Percentiles rank a stretch among this genome's conserved stretches.
These are phyloP conservation scores for Casuarina glauca DNA, from an alignment of 306 rosid genomes.

Conservation along the genomic window DNA sequence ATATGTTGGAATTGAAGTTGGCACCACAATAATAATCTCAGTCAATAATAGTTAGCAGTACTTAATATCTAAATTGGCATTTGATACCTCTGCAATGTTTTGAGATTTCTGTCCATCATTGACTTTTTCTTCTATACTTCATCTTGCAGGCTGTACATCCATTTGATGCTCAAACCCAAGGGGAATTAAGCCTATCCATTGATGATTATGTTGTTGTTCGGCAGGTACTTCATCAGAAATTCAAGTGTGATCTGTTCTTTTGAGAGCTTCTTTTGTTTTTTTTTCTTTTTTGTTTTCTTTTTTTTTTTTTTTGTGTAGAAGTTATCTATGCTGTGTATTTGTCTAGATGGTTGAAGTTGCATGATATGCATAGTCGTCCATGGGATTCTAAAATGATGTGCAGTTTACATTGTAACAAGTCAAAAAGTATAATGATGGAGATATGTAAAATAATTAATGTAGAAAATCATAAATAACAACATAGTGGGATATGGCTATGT, in stretches of 20 bases:
- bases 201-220: constrained; percentile 79
- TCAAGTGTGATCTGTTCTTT: not conserved
- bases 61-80: not conserved
- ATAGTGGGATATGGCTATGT: not conserved
- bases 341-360: not conserved
- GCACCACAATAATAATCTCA: not conserved
- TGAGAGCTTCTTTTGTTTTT: not conserved
- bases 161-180: constrained; percentile 88
- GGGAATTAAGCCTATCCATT: constrained; percentile 72
- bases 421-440: not conserved
- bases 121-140: not conserved
- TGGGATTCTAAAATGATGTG: not conserved
- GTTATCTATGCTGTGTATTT: not conserved
- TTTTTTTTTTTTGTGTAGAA: not conserved
- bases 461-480: not conserved
- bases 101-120: not conserved
- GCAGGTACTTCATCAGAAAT: constrained; percentile 54
- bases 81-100: not conserved
- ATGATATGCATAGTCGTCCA: not conserved
- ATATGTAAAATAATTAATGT: not conserved
- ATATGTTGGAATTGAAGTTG: not conserved
- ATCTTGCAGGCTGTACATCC: constrained; percentile 72
- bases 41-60: not conserved
- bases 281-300: not conserved
- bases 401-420: not conserved